These are phyloP conservation scores for Candida pini DNA, from an alignment of 805 yeast species.

Conservation along the genomic window DNA sequence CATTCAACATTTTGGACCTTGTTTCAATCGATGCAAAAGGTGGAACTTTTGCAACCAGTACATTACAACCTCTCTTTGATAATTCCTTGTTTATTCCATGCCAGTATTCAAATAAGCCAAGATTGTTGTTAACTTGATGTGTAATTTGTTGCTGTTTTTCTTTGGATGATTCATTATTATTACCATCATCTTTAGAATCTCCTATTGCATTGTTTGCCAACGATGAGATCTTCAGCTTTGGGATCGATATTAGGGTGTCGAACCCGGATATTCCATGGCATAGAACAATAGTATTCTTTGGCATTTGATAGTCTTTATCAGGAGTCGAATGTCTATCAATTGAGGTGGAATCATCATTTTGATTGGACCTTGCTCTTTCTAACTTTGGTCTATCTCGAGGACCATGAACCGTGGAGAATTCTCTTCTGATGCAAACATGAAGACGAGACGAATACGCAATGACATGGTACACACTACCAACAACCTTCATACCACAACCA, in stretches of 20 bases:
- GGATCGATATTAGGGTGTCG: slow-evolving; percentile 47
- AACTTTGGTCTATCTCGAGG: too few relatives aligned
- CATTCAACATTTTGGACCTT: slow-evolving; percentile 55
- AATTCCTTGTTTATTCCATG: slow-evolving; percentile 65
- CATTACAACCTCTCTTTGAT: slow-evolving; percentile 57
- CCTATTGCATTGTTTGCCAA: slow-evolving; percentile 10
- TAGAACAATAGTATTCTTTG: slow-evolving; percentile 68
- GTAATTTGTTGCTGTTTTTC: slow-evolving; percentile 3
- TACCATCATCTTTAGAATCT: slow-evolving; percentile 3
- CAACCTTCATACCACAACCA: too few relatives aligned
- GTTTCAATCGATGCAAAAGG: slow-evolving; percentile 72
- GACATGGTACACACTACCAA: too few relatives aligned
- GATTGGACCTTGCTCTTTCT: slow-evolving; percentile 6
- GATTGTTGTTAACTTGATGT: too few relatives aligned
- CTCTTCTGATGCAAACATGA: too few relatives aligned
- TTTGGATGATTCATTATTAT: slow-evolving; percentile 1
- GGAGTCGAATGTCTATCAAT: slow-evolving; percentile 28
- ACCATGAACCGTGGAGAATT: too few relatives aligned
- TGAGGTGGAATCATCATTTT: slow-evolving; percentile 14
- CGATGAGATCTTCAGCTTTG: slow-evolving; percentile 14
- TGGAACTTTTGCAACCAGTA: slow-evolving; percentile 72
- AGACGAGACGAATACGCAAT: too few relatives aligned
- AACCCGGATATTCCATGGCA: slow-evolving; percentile 90
- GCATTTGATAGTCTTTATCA: slow-evolving; percentile 44
- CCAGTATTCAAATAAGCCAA: slow-evolving; percentile 67